Evolutionary conservation across 108 stramenopile species (phyloP).

Genomic region (Fragilaria crotonensis): DNA sequence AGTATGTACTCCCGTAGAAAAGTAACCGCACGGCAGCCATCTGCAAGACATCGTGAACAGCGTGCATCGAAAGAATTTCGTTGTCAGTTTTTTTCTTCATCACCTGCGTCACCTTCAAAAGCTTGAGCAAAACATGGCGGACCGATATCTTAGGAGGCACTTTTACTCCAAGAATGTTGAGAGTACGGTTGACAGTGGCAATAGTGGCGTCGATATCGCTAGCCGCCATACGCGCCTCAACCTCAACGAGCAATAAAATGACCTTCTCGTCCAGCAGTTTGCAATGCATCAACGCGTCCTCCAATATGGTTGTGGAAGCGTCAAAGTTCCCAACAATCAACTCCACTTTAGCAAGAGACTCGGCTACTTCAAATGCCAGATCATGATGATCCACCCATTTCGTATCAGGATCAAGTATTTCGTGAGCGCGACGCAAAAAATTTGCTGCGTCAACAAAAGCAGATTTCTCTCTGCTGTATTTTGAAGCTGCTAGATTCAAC

Average conservation of each 20-base stretch:
- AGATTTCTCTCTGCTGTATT: slow-evolving; percentile 4
- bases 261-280: background rate
- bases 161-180: background rate
- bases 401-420: slow-evolving; percentile 4
- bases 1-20: background rate
- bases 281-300: background rate
- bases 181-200: background rate
- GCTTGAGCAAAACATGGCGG: background rate
- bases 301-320: background rate
- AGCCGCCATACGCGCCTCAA: background rate
- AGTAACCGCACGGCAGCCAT: background rate
- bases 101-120: background rate
- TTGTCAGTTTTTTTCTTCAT: background rate
- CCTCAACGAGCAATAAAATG: background rate
- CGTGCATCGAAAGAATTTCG: background rate
- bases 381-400: slow-evolving; percentile 17
- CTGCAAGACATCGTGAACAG: background rate
- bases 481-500: slow-evolving; percentile 6
- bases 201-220: background rate
- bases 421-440: slow-evolving; percentile 4
- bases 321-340: background rate
- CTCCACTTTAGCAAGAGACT: background rate
- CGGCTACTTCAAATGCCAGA: slow-evolving; percentile 1
- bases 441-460: slow-evolving; percentile 8
- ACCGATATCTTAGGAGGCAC: background rate